phyloP scores from a whole-genome alignment of 2,329 filamentous ascomycete genomes.

The Orbilia javanica region DNA sequence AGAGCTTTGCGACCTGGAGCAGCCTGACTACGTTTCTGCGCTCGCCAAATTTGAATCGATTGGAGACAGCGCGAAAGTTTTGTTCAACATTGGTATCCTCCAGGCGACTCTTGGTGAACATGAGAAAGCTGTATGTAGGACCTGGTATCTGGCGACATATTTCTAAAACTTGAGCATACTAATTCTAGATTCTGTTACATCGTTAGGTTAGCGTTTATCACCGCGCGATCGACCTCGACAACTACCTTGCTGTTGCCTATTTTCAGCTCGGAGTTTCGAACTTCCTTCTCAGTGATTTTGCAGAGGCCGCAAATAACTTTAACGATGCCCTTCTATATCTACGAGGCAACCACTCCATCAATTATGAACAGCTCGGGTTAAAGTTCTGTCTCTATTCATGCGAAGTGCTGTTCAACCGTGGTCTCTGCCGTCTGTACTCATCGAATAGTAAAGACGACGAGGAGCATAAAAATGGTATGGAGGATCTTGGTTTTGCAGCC shows the following conservation, averaged over 20 bases:
- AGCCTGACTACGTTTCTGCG: constrained; percentile 95
- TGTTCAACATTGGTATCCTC: constrained; percentile 98
- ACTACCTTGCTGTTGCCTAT: constrained; percentile 96
- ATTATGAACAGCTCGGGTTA: constrained; percentile 94
- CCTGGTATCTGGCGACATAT: neutral
- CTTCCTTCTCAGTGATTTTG: constrained; percentile 95
- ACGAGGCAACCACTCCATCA: constrained; percentile 94
- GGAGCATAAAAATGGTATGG: constrained; percentile 88
- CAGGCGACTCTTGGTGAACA: constrained; percentile 96
- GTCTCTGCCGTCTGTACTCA: constrained; percentile 96
- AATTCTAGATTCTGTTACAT: neutral
- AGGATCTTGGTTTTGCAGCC: constrained; percentile 88
- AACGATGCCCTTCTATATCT: constrained; percentile 97
- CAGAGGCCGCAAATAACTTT: constrained; percentile 97
- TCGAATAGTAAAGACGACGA: constrained; percentile 73
- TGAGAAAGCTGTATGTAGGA: constrained; percentile 84
- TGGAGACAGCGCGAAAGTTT: constrained; percentile 94
- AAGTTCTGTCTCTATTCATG: constrained; percentile 98
- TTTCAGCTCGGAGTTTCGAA: constrained; percentile 99
- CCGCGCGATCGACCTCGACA: constrained; percentile 86
- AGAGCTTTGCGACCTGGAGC: constrained; percentile 91
- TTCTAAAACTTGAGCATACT: neutral
- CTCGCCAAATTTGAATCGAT: constrained; percentile 86
- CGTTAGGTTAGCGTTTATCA: constrained; percentile 91
- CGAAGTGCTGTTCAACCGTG: constrained; percentile 96